phyloP scores from a whole-genome alignment of 176 grass and related monocot genomes.

The Triticum timopheevii region DNA sequence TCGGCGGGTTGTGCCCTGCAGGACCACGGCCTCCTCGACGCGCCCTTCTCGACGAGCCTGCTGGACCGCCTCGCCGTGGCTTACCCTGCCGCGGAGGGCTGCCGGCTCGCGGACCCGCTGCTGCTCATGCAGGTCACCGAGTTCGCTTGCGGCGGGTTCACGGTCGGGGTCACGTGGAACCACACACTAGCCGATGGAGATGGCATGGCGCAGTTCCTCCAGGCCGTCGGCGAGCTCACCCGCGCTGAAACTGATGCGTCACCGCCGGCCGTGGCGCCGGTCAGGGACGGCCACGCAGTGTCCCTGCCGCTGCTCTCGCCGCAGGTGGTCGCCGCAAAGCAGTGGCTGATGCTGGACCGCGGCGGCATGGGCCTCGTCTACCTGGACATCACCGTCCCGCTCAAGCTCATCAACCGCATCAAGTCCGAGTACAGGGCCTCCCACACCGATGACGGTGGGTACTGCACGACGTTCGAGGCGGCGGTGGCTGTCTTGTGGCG shows the following conservation, averaged over 20 bases:
- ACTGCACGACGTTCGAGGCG: too few species aligned
- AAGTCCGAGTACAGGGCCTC: too few species aligned
- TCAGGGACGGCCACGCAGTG: not conserved
- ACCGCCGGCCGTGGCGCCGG: not conserved
- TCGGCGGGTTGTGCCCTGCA: not conserved
- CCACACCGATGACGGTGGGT: too few species aligned
- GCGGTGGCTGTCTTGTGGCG: conserved; percentile 24
- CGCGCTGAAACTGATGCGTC: not conserved
- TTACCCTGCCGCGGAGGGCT: not conserved
- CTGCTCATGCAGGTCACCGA: conserved; percentile 38
- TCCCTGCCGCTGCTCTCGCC: not conserved
- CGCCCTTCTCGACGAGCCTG: not conserved
- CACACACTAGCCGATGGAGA: not conserved
- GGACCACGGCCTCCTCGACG: not conserved
- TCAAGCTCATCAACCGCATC: too few species aligned
- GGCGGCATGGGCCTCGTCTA: not conserved
- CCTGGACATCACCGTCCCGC: conserved; percentile 18
- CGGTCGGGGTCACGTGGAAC: conserved; percentile 37
- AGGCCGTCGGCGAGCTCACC: conserved; percentile 19
- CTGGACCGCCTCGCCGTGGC: not conserved
- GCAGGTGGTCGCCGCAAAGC: not conserved
- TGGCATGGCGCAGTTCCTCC: conserved; percentile 30
- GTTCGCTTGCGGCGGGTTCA: conserved; percentile 31
- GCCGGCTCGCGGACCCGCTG: not conserved
- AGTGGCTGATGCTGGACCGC: not conserved